Evolutionary conservation across 2,329 filamentous ascomycete species (phyloP).

Genomic region (Phialophora verrucosa): DNA sequence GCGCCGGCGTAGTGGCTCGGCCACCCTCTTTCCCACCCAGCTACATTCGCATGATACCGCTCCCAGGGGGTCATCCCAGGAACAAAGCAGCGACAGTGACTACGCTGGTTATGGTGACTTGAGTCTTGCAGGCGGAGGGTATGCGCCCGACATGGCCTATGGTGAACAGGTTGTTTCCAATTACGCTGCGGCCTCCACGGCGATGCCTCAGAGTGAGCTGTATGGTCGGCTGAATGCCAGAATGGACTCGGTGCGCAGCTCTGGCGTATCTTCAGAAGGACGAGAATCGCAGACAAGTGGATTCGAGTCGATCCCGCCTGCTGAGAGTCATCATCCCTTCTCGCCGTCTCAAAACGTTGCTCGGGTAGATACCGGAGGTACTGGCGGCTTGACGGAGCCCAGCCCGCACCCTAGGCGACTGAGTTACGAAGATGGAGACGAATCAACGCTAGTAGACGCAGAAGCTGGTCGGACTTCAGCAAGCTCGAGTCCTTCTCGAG

Average conservation of each 20-base stretch:
- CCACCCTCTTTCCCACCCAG: slow-evolving; percentile 41
- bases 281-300: slow-evolving; percentile 38
- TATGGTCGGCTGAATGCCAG: slow-evolving; percentile 35
- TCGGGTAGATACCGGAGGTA: slow-evolving; percentile 83
- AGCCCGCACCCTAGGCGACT: slow-evolving; percentile 67
- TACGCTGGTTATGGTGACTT: slow-evolving; percentile 71
- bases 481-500: slow-evolving; percentile 72
- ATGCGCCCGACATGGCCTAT: slow-evolving; percentile 65
- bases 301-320: slow-evolving; percentile 51
- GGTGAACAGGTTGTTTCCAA: slow-evolving; percentile 54
- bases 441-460: slow-evolving; percentile 66
- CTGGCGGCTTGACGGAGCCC: slow-evolving; percentile 84
- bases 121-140: slow-evolving; percentile 74
- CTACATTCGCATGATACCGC: slow-evolving; percentile 46
- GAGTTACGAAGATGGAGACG: slow-evolving; percentile 93
- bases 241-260: slow-evolving; percentile 40
- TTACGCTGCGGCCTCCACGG: slow-evolving; percentile 34
- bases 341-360: slow-evolving; percentile 61
- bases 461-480: slow-evolving; percentile 51
- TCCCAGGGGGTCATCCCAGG: slow-evolving; percentile 38
- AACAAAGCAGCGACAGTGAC: slow-evolving; percentile 72
- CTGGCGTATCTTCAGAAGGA: slow-evolving; percentile 39
- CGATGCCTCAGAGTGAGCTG: slow-evolving; percentile 33
- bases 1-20: slow-evolving; percentile 61
- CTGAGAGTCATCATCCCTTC: slow-evolving; percentile 64